Percentiles rank a stretch among this genome's conserved stretches.
phyloP scores from a whole-genome alignment of 352 stramenopile species.

The Globisporangium uncinulatum region DNA sequence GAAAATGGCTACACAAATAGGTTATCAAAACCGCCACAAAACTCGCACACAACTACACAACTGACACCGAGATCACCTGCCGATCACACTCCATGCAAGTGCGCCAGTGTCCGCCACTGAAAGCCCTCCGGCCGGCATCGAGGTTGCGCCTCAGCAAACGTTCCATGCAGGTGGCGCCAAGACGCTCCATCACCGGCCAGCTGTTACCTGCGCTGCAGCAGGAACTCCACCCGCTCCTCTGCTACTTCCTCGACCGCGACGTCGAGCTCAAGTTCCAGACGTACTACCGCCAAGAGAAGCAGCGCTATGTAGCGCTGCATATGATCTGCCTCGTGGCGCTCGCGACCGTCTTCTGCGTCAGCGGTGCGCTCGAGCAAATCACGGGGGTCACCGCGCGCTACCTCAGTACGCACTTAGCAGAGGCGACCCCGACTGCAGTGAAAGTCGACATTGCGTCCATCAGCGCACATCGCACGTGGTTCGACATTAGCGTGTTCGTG shows the following conservation, averaged over 20 bases:
- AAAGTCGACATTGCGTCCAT: too few species aligned
- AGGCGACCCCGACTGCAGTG: slow-evolving; percentile 1
- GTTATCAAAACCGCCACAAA: background rate
- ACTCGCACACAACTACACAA: too few species aligned
- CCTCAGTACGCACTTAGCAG: slow-evolving; percentile 5
- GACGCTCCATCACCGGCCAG: slow-evolving; percentile 18
- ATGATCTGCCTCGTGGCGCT: slow-evolving; percentile 27
- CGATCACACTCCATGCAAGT: too few species aligned
- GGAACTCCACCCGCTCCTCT: slow-evolving; percentile 32
- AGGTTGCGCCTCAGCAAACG: slow-evolving; percentile 16
- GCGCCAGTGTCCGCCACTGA: slow-evolving; percentile 1
- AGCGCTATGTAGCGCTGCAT: slow-evolving; percentile 21
- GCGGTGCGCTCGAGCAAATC: slow-evolving; percentile 16
- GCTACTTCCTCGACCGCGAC: slow-evolving; percentile 46
- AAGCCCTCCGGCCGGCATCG: slow-evolving; percentile 4
- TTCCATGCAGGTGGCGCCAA: slow-evolving; percentile 21
- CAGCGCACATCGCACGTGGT: slow-evolving; percentile 10
- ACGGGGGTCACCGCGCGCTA: slow-evolving; percentile 13
- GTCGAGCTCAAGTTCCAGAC: slow-evolving; percentile 62
- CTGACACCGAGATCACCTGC: too few species aligned
- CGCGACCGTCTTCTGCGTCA: slow-evolving; percentile 20
- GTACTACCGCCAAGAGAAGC: slow-evolving; percentile 42
- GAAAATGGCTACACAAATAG: too few species aligned
- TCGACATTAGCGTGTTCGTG: slow-evolving; percentile 19
- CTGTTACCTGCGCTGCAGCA: slow-evolving; percentile 29